Conservation (phyloP, 2,329 filamentous ascomycete species). For the Penicillium sclerotigenum region DNA sequence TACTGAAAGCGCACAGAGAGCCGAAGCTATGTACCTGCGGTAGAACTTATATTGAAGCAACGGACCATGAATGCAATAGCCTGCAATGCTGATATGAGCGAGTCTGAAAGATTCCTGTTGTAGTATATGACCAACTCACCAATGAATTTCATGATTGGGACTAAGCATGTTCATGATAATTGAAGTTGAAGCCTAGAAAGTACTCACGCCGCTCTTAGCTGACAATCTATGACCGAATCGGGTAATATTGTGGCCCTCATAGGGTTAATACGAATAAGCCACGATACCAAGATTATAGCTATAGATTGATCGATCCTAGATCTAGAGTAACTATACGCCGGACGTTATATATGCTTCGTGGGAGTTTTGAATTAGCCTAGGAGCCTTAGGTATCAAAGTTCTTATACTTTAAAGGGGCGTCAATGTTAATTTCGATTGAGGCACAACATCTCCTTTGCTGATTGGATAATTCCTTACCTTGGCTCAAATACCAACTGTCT, state of each 20-base stretch:
- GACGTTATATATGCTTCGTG: not conserved
- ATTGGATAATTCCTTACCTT: too few species aligned
- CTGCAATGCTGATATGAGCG: too few species aligned
- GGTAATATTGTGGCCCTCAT: not conserved
- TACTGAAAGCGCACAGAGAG: too few species aligned
- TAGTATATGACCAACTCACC: too few species aligned
- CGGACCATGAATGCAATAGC: too few species aligned
- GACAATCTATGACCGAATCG: not conserved
- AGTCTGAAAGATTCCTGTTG: too few species aligned
- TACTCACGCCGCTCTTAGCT: not conserved
- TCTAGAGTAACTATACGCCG: not conserved
- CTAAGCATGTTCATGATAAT: too few species aligned
- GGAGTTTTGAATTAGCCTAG: not conserved
- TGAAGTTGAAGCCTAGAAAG: not conserved
- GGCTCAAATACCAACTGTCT: not conserved
- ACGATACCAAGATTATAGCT: not conserved
- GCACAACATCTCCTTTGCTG: too few species aligned
- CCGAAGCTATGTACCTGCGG: too few species aligned
- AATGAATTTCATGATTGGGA: too few species aligned
- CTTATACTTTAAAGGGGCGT: not conserved
- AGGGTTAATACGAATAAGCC: not conserved
- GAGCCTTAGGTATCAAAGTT: not conserved
- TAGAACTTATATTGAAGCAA: too few species aligned
- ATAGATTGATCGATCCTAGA: not conserved
- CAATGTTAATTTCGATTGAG: not conserved